Percentiles rank a stretch among this genome's conserved stretches.
phyloP scores from a whole-genome alignment of 2,329 filamentous ascomycete species.

The Fusarium verrucosum region DNA sequence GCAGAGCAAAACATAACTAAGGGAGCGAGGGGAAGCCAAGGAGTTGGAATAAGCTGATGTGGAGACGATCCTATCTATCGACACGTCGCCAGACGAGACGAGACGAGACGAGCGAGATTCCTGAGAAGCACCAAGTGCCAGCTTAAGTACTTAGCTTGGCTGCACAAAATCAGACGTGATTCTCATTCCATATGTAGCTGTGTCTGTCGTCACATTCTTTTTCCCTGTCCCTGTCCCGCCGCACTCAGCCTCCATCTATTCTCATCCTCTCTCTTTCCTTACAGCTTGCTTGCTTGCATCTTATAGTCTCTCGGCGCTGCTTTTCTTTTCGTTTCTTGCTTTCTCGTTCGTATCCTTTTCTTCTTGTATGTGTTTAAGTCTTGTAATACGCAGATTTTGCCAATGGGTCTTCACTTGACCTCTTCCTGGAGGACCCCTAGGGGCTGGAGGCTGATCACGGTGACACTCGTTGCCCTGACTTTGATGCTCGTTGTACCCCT shows the following conservation, averaged over 20 bases:
- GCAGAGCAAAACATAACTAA: neutral
- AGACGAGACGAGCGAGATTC: conserved; percentile 10
- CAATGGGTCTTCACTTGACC: conserved; percentile 40
- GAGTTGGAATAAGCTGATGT: conserved; percentile 30
- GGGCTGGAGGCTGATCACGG: conserved; percentile 43
- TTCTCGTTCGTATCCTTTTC: neutral
- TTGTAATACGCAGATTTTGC: conserved; percentile 4
- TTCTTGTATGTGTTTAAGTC: conserved; percentile 9
- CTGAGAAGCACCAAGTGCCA: conserved; percentile 16
- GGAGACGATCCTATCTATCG: conserved; percentile 26
- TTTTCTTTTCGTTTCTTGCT: conserved; percentile 8
- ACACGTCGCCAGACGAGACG: conserved; percentile 27
- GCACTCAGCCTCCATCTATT: conserved; percentile 3
- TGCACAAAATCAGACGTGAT: conserved; percentile 31
- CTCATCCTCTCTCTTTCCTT: neutral
- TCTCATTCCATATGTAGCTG: conserved; percentile 10
- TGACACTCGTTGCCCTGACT: conserved; percentile 43
- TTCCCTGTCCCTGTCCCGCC: conserved; percentile 12
- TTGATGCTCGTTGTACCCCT: conserved; percentile 46
- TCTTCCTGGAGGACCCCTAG: conserved; percentile 44
- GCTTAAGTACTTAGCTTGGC: conserved; percentile 5
- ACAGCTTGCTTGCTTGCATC: neutral
- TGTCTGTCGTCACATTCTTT: conserved; percentile 25
- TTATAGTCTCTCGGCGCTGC: conserved; percentile 8
- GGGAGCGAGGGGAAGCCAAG: conserved; percentile 13